phyloP scores from a whole-genome alignment of 305 asterid species.

The Solanum hybrid region DNA sequence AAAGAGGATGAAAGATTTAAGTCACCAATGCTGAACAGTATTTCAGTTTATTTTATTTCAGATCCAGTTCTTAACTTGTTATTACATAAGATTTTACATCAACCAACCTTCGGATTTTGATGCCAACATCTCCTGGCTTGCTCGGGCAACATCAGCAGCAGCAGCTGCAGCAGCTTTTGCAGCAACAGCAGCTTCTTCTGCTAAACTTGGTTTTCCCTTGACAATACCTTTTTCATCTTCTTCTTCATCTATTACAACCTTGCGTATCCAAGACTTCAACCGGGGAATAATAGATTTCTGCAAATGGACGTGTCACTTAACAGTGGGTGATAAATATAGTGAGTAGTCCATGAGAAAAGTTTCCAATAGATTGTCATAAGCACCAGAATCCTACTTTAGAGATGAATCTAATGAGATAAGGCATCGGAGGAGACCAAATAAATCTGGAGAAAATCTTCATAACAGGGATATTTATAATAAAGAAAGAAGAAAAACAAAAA shows the following conservation, averaged over 20 bases:
- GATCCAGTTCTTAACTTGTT: not conserved
- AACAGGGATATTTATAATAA: not conserved
- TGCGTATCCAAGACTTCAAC: slow-evolving; percentile 91
- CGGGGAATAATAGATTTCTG: slow-evolving; percentile 73
- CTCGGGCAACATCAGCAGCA: slow-evolving; percentile 87
- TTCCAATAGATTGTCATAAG: not conserved
- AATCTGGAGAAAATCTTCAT: not conserved
- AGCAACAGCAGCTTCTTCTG: slow-evolving; percentile 82
- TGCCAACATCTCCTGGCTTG: slow-evolving; percentile 76
- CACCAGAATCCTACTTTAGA: not conserved
- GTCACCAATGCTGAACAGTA: not conserved
- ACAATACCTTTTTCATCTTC: slow-evolving; percentile 36
- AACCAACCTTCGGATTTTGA: slow-evolving; percentile 65
- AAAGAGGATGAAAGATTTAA: not conserved
- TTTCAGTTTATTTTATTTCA: not conserved
- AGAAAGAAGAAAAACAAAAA: not conserved
- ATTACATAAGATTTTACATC: not conserved
- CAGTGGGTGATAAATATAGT: slow-evolving; percentile 11
- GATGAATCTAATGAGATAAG: not conserved
- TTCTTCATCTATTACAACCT: slow-evolving; percentile 61
- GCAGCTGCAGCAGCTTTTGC: slow-evolving; percentile 93
- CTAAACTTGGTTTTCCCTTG: slow-evolving; percentile 52
- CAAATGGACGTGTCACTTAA: slow-evolving; percentile 15
- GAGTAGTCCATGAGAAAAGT: not conserved
- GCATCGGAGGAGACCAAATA: not conserved